Base-by-base conservation (phyloP, 768 basidiomycete genomes). In the Lactifluus rugatus region DNA sequence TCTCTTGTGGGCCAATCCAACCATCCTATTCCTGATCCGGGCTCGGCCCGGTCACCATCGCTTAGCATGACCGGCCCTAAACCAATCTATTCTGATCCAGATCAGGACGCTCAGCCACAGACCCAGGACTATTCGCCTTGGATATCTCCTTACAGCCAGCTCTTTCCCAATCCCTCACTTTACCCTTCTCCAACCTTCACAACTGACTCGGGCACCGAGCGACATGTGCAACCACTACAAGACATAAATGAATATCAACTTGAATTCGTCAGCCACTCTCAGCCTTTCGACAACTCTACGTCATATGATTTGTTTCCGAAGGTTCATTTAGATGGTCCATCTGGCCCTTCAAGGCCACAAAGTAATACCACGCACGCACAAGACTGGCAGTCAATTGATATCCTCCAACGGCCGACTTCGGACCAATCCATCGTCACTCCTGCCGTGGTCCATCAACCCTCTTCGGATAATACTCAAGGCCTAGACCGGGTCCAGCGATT, bases 61-160 rank as follows among this genome's bases (percentile, higher is more conserved):
- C 17, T 49, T 14, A 54, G 3, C 28, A 66, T 66, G 66, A 66
- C 66, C n/a, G 65, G 65, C 36, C 32, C 63, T 4, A 53, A 58
- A 31, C 58, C 65, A 2, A 47, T 65, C 0, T 66, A 56, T 44
- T 66, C 61, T 50, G 63, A 65, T 34, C 57, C 56, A 19, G 66
- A 65, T 4, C 47, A 56, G 3, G 57, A 61, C 2, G 2, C 51
- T 8, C 60, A 52, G 37, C 54, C 54, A 16, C 54, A 54, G 16
- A 28, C 54, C 2, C 41, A 39, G 31, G 61, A 62, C 19, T 64
- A 61, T 49, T 53, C 61, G 0, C 39, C 36, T 10, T 64, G 62
- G 62, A 9, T 52, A 0, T 19, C 7, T 25, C 6, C 49, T 10
- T 37, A 52, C n/a, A n/a, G 19, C 23, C 51, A 51, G 19, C 39